phyloP scores from a whole-genome alignment of 257 asterid species.

The Perilla frutescens region DNA sequence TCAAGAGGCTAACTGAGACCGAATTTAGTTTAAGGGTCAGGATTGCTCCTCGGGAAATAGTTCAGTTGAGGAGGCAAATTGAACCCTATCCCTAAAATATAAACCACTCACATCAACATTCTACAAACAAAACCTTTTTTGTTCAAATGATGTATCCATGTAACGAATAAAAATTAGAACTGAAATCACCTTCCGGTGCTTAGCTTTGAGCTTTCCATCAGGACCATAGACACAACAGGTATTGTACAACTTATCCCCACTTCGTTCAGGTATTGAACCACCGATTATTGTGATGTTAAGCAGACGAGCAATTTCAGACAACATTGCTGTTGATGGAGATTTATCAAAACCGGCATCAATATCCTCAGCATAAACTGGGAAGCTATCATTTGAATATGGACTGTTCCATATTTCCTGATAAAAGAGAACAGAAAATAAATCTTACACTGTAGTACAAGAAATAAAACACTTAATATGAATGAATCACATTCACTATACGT shows the following conservation, averaged over 20 bases:
- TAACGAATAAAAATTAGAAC: conserved; percentile 16
- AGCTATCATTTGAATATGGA: conserved; percentile 94
- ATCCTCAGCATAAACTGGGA: conserved; percentile 93
- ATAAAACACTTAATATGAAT: conserved; percentile 4
- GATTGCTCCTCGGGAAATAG: too few relatives aligned
- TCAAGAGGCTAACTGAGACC: too few relatives aligned
- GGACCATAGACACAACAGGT: conserved; percentile 90
- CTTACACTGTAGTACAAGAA: not conserved
- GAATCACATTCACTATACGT: not conserved
- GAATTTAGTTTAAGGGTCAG: too few relatives aligned
- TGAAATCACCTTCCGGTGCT: conserved; percentile 84
- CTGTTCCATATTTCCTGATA: conserved; percentile 95
- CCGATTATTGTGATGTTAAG: conserved; percentile 83
- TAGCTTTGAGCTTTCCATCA: conserved; percentile 89
- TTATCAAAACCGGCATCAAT: conserved; percentile 86
- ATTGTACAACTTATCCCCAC: conserved; percentile 83
- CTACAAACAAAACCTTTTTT: not conserved
- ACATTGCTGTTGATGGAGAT: conserved; percentile 95
- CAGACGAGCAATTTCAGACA: conserved; percentile 75
- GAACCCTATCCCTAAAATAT: not conserved
- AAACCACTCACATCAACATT: conserved; percentile 6
- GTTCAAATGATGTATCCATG: conserved; percentile 1
- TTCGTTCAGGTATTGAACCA: conserved; percentile 92
- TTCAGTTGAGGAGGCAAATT: too few relatives aligned
- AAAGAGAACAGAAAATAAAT: conserved; percentile 30